Evolutionary conservation across 768 basidiomycete species (phyloP).

Genomic region (Guyanaporus albipodus): DNA sequence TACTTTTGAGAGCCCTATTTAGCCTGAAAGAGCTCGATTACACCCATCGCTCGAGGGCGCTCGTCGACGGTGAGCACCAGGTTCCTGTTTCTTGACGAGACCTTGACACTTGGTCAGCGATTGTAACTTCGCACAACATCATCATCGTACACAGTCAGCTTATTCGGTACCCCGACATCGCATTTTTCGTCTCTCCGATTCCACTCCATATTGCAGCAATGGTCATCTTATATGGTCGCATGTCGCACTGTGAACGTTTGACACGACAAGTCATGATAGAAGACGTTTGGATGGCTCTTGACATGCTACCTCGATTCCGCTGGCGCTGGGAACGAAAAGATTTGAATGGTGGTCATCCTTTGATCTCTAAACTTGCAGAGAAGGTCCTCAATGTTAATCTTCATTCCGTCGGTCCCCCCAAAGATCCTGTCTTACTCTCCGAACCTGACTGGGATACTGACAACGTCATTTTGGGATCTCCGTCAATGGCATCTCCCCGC

Average conservation of each 20-base stretch:
- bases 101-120: slow-evolving; percentile 44
- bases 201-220: slow-evolving; percentile 88
- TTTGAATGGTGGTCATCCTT: slow-evolving; percentile 73
- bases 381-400: slow-evolving; percentile 73
- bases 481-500: slow-evolving; percentile 24
- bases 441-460: slow-evolving; percentile 47
- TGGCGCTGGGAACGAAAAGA: slow-evolving; percentile 93
- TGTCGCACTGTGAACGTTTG: slow-evolving; percentile 70
- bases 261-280: slow-evolving; percentile 64
- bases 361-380: slow-evolving; percentile 78
- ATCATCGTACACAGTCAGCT: slow-evolving; percentile 82
- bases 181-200: slow-evolving; percentile 86
- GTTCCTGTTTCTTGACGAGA: background rate
- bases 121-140: slow-evolving; percentile 83
- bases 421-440: slow-evolving; percentile 40
- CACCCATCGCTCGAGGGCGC: slow-evolving; percentile 59
- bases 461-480: slow-evolving; percentile 25
- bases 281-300: slow-evolving; percentile 83
- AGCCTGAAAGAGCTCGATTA: slow-evolving; percentile 70
- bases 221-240: slow-evolving; percentile 86
- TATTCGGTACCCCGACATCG: slow-evolving; percentile 80
- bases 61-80: slow-evolving; percentile 63
- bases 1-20: slow-evolving; percentile 75
- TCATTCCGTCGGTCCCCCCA: slow-evolving; percentile 43
- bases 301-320: slow-evolving; percentile 84